phyloP scores from a whole-genome alignment of 2,329 filamentous ascomycete genomes.

The Penicillium sp. region DNA sequence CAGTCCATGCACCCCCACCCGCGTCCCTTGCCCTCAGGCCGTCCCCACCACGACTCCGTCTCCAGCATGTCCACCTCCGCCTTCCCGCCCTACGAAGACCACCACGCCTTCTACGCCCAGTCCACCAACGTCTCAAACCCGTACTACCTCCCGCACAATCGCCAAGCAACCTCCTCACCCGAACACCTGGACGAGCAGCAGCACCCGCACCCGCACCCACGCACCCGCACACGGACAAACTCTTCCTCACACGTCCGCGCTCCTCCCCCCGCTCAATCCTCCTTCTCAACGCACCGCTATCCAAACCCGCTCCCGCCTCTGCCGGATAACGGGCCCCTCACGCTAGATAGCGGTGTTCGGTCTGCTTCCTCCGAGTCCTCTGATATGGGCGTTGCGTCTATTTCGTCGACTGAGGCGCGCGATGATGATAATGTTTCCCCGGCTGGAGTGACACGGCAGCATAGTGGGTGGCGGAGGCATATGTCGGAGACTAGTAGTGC shows the following conservation, averaged over 20 bases:
- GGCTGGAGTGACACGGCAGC: conserved; percentile 10
- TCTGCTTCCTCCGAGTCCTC: conserved; percentile 21
- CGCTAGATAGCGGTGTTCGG: conserved; percentile 10
- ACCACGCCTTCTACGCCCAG: conserved; percentile 23
- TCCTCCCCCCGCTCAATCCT: conserved; percentile 24
- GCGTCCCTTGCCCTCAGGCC: conserved; percentile 16
- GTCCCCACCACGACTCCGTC: conserved; percentile 25
- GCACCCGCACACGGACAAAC: conserved; percentile 19
- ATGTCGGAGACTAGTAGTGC: conserved; percentile 19
- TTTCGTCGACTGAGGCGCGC: conserved; percentile 18
- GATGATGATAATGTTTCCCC: conserved; percentile 5
- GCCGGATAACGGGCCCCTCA: conserved; percentile 30
- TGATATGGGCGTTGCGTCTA: conserved; percentile 27
- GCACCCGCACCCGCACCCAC: neutral
- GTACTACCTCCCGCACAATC: conserved; percentile 23
- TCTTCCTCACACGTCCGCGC: conserved; percentile 22
- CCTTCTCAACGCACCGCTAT: conserved; percentile 27
- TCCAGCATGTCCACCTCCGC: conserved; percentile 28
- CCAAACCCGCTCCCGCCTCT: conserved; percentile 37
- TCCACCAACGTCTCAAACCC: conserved; percentile 21
- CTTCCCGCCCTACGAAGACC: conserved; percentile 32
- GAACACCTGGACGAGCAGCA: conserved; percentile 18
- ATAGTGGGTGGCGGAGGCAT: conserved; percentile 35
- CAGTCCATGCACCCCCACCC: conserved; percentile 16
- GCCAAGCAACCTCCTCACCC: conserved; percentile 16